A percentile compares a stretch with the other conserved stretches of the same genome.
Evolutionary conservation across 305 asterid genomes (phyloP).

Genomic region (Fraxinus ornus): DNA sequence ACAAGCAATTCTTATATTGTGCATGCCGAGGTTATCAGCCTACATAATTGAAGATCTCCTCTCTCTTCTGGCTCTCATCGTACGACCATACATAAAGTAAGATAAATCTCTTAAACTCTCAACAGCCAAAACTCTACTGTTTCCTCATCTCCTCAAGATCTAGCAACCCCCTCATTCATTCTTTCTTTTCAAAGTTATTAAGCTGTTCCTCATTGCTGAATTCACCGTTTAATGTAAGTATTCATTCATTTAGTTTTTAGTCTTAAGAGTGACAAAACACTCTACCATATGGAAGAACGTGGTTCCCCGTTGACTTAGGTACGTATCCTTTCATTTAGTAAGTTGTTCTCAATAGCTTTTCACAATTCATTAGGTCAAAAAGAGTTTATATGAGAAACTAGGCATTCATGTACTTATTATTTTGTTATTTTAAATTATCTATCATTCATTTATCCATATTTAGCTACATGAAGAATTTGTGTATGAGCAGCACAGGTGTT

Average conservation of each 20-base stretch:
- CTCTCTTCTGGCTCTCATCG: background rate
- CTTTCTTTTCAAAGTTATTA: background rate
- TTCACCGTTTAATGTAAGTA: background rate
- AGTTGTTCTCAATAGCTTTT: background rate
- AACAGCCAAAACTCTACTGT: background rate
- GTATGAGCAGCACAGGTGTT: background rate
- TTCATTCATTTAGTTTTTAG: background rate
- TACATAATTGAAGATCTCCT: background rate
- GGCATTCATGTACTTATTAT: background rate
- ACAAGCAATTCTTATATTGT: background rate
- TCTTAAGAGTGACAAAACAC: background rate
- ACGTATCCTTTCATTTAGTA: background rate
- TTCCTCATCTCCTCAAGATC: background rate
- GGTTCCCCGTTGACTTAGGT: background rate
- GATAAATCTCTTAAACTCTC: background rate
- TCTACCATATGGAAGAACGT: background rate
- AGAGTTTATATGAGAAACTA: background rate
- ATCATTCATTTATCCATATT: background rate
- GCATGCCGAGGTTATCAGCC: background rate
- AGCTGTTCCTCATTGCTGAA: background rate
- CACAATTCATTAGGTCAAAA: background rate
- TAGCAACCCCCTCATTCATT: background rate
- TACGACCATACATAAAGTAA: background rate
- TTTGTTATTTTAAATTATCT: background rate
- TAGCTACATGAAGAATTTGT: background rate